Percentiles rank a stretch among this genome's conserved stretches.
phyloP scores from a whole-genome alignment of 192 early-diverging fungal genomes.

The Backusella australiensis region DNA sequence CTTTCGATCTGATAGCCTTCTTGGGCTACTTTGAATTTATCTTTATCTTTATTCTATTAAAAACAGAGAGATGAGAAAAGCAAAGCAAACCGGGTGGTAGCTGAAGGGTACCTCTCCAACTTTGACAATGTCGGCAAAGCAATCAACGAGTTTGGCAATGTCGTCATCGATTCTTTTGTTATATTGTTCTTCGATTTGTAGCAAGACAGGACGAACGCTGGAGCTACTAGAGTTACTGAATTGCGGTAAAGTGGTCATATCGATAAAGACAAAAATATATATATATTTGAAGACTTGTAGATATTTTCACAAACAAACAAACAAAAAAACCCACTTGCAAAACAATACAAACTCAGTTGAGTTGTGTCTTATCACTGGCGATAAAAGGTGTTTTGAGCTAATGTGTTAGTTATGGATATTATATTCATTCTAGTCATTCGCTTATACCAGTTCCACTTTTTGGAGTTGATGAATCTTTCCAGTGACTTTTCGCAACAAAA shows the following conservation, averaged over 20 bases:
- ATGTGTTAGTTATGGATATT: too few species aligned
- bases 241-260: not conserved
- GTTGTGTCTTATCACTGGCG: too few species aligned
- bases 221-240: not conserved
- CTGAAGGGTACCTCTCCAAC: conserved; percentile 39
- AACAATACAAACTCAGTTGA: not conserved
- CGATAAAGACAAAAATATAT: not conserved
- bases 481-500: too few species aligned
- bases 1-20: conserved; percentile 58
- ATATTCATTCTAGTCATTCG: too few species aligned
- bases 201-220: conserved; percentile 22
- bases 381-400: too few species aligned
- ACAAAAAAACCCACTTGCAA: too few species aligned
- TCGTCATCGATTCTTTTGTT: conserved; percentile 51
- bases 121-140: conserved; percentile 52
- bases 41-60: conserved; percentile 41
- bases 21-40: conserved; percentile 54
- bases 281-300: too few species aligned
- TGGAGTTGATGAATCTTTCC: too few species aligned
- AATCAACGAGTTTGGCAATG: conserved; percentile 47
- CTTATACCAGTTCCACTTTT: too few species aligned
- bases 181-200: conserved; percentile 53
- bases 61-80: conserved; percentile 8
- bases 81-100: not conserved
- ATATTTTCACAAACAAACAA: not conserved